Evolutionary conservation across 352 stramenopile genomes (phyloP), one percentile per base, ranked within the genome.

Genomic region (Phytophthora multivora): DNA sequence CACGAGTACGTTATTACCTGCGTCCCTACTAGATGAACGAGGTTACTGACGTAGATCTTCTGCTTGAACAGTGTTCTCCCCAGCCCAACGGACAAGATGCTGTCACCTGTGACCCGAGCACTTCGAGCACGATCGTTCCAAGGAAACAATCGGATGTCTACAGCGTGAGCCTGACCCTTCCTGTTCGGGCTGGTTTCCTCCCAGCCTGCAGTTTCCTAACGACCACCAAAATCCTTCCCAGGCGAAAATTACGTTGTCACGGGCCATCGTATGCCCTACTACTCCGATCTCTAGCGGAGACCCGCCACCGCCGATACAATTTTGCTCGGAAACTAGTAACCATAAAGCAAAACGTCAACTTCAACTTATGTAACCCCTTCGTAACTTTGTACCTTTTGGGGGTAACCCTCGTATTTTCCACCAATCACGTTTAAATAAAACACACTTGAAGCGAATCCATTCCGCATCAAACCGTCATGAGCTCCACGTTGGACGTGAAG

Each of bases 401-500:
- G 23, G 16, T 45, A 4, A 33, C 12, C 25, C 9, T 39, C 8
- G n/a, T 12, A 23, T 48, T 66, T 66, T 66, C 42, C 21, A 51
- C 41, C 49, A 65, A 65, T 55, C 54, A 41, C 13, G 50, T 19
- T 5, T 30, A 31, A 51, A 63, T 31, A 47, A 26, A 18, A 42
- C n/a, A n/a, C n/a, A 41, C 39, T 52, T 54, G 23, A 62, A 61
- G 42, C 47, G 19, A 57, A 71, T 67, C 58, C 19, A 47, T 25
- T 43, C 21, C 35, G 18, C 21, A 23, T 23, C 21, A 23, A 23
- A 4, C 21, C 15, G 31, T 9, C 53, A 92, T 93, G 84, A 86
- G 80, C 71, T 95, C 86, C 13, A 90, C 86, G 63, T 67, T 95
- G 9, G 84, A 93, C 67, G 77, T 95, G 54, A 92, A 90, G 59